Base-by-base conservation (phyloP, 495 filamentous ascomycete species). In the Aspergillus taichungensis region DNA sequence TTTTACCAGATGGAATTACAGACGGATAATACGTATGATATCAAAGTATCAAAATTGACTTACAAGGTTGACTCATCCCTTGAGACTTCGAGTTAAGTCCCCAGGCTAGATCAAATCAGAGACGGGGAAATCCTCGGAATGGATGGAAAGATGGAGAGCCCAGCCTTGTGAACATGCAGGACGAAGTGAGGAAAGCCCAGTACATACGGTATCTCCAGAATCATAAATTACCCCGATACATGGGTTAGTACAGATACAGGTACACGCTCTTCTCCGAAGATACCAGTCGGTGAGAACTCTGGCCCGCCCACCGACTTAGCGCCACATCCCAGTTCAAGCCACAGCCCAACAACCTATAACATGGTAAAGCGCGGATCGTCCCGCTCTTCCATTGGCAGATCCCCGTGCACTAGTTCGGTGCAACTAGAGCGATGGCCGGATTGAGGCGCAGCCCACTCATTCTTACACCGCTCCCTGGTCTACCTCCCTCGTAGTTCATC, bases 371-470 rank as follows among this genome's bases (percentile, higher is more conserved):
- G 50, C 45, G 54, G 54, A 51, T 54, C 48, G 47, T 44, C 39
- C 51, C 40, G 48, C 30, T 1, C 24, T 50, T 38, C 47, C 47
- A 57, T 57, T 57, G 54, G 54, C 13, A 54, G 51, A 53, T 51
- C 54, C 30, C 35, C 29, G 27, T 30, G 28, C 31, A 40, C 47
- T 45, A 48, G 31, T 29, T 37, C 35, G 13, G 18, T 24, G 18
- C 18, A 24, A 24, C 18, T 24, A 24, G 18, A 24, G 14, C 42
- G 30, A 46, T 40, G 42, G 46, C 31, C 32, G 32, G 12, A 40
- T 33, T 44, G 51, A 48, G 54, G 54, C 54, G 51, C 51, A 54
- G 54, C 32, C 12, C 24, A 41, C 45, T 38, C 40, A 49, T 49
- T 49, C 49, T 50, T 49, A 53, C 54, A 57, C 54, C 54, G 54